Base-by-base conservation (phyloP, 345 rosid genomes). In the Brassica rapa region DNA sequence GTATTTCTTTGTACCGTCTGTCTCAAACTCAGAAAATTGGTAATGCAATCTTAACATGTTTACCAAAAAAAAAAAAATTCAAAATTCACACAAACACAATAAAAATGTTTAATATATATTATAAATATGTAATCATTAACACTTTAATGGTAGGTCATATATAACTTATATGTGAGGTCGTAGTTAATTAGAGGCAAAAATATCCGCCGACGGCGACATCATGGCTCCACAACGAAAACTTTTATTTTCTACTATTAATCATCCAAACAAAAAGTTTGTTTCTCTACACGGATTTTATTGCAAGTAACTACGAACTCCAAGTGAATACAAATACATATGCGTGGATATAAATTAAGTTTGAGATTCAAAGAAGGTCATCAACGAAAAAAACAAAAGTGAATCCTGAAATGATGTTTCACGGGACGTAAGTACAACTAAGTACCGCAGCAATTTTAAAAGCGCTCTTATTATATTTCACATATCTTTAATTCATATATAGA, bases 61-160 rank as follows among this genome's bases (percentile, higher is more conserved):
- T 37, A 37, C 41, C 9, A 35, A 8, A 37, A 37, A 37, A 37
- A 35, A 7, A 32, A 32, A 32, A 32, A 32, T 19, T 19, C 60
- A 41, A 6, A 16, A 21, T 46, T 27, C 43, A 75, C 24, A 35
- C 4, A 9, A 67, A 16, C 19, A 6, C 1, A 15, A 76, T 24
- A 68, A 46, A 19, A 30, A 68, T 9, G 12, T 9, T 39, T 61
- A 37, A 9, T 24, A 76, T 23, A 55, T 8, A 19, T 37, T 12
- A 66, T 43, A 29, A 19, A 57, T 14, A 75, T 56, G 10, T 67
- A 30, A 76, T 68, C 72, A 33, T 76, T 7, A 4, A 16, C 21
- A 41, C 37, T 60, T 19, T 76, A 27, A 10, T 68, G 53, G 74
- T 68, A 76, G 74, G 80, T 61, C 68, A 60, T 37, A 71, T n/a